Evolutionary conservation across 2,329 filamentous ascomycete genomes (phyloP).

Genomic region (Calonectria pteridis): DNA sequence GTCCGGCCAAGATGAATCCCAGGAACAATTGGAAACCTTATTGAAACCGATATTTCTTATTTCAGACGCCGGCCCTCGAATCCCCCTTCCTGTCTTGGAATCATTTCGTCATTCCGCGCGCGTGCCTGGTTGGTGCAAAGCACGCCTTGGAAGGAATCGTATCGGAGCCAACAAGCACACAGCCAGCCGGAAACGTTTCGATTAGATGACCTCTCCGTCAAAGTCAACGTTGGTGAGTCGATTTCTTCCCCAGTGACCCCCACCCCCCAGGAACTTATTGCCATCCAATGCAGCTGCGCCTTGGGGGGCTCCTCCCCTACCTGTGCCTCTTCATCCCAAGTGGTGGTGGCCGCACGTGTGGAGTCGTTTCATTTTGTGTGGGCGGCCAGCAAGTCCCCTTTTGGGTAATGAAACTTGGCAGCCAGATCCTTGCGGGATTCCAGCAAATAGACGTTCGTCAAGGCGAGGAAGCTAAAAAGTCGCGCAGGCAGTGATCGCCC

Average conservation of each 20-base stretch:
- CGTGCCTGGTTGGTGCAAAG: not conserved
- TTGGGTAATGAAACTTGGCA: constrained; percentile 7
- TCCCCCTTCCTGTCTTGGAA: not conserved
- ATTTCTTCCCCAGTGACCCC: not conserved
- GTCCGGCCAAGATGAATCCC: not conserved
- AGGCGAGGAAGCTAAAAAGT: not conserved
- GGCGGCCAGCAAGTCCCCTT: not conserved
- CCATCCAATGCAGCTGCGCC: not conserved
- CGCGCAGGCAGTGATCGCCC: constrained; percentile 17
- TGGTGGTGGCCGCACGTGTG: not conserved
- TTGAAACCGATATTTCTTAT: constrained; percentile 10
- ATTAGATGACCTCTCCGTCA: not conserved
- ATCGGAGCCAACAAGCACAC: not conserved
- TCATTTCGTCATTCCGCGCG: not conserved
- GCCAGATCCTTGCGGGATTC: not conserved
- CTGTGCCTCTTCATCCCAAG: no score
- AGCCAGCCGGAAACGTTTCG: not conserved
- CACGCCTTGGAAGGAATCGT: not conserved
- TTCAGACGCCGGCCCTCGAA: constrained; percentile 12
- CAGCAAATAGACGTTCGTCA: not conserved
- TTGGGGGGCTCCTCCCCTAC: no score
- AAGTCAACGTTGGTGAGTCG: not conserved
- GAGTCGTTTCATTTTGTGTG: constrained; percentile 7
- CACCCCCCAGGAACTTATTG: not conserved
- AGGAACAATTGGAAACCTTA: not conserved